These are phyloP conservation scores for Blastobotrys attinorum DNA, from an alignment of 805 yeast species.

Conservation along the genomic window DNA sequence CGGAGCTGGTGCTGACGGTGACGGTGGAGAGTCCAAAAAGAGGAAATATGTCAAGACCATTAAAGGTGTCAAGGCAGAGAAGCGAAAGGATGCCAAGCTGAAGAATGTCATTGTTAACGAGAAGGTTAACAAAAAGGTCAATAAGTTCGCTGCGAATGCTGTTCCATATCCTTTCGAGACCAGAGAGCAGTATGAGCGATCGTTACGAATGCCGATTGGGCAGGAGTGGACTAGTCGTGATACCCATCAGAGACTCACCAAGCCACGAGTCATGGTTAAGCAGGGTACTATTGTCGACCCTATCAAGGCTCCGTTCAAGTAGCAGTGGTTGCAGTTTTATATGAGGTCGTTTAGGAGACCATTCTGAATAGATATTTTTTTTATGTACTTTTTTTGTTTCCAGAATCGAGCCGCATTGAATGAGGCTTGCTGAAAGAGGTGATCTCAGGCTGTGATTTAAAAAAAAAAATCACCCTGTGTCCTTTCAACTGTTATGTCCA, in stretches of 20 bases:
- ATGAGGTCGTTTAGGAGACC: too few species aligned
- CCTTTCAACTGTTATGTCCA: too few species aligned
- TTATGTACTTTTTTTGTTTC: too few species aligned
- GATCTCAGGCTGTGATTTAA: too few species aligned
- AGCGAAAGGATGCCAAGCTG: slow-evolving; percentile 70
- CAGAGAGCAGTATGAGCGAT: slow-evolving; percentile 89
- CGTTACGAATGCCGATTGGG: slow-evolving; percentile 92
- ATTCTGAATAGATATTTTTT: too few species aligned
- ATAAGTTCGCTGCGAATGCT: slow-evolving; percentile 77
- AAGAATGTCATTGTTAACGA: slow-evolving; percentile 87
- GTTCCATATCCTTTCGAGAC: slow-evolving; percentile 95
- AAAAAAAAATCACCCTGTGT: too few species aligned
- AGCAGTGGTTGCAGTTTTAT: too few species aligned
- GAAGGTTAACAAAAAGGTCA: slow-evolving; percentile 70
- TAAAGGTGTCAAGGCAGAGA: slow-evolving; percentile 64
- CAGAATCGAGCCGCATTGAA: too few species aligned
- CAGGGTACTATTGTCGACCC: slow-evolving; percentile 91
- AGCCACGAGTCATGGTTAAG: slow-evolving; percentile 81
- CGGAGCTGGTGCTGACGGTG: slow-evolving; percentile 45
- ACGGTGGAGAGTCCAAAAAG: slow-evolving; percentile 32
- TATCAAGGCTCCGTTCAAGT: slow-evolving; percentile 70
- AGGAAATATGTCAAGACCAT: slow-evolving; percentile 61
- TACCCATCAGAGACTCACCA: slow-evolving; percentile 78
- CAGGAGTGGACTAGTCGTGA: slow-evolving; percentile 91
- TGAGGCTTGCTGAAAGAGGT: too few species aligned